These are phyloP conservation scores for Hawksworthiomyces lignivorus DNA, from an alignment of 2,329 filamentous ascomycete genomes.

Conservation along the genomic window DNA sequence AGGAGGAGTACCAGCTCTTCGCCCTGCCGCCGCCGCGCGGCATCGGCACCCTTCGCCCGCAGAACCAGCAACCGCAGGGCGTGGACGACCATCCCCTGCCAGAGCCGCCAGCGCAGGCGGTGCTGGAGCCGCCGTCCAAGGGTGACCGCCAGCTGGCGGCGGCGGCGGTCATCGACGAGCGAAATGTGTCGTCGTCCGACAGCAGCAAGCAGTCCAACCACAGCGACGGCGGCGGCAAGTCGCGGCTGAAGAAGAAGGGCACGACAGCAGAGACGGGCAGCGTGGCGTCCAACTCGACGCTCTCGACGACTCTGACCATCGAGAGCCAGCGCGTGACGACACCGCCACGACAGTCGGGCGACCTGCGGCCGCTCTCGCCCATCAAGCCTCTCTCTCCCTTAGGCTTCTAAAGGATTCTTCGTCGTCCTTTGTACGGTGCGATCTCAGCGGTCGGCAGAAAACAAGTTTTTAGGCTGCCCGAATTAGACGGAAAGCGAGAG, in stretches of 20 bases:
- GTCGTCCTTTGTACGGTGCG: too few species aligned
- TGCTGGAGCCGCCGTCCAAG: slow-evolving; percentile 16
- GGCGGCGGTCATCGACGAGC: slow-evolving; percentile 38
- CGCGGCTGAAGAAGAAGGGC: slow-evolving; percentile 37
- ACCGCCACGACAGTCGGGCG: slow-evolving; percentile 29
- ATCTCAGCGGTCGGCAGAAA: too few species aligned
- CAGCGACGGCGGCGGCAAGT: slow-evolving; percentile 22
- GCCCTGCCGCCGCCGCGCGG: slow-evolving; percentile 49
- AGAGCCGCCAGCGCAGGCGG: slow-evolving; percentile 3
- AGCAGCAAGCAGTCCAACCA: slow-evolving; percentile 47
- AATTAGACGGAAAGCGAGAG: too few species aligned
- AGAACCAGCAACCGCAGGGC: slow-evolving; percentile 10
- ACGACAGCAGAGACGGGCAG: slow-evolving; percentile 30
- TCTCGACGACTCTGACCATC: slow-evolving; percentile 39
- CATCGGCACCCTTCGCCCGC: slow-evolving; percentile 21
- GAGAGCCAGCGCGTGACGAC: slow-evolving; percentile 32
- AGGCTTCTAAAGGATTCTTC: slow-evolving; percentile 37
- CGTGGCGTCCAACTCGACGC: slow-evolving; percentile 34
- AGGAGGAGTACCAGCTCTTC: slow-evolving; percentile 57
- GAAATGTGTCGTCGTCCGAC: slow-evolving; percentile 57
- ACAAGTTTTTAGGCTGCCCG: too few species aligned
- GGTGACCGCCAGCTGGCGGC: slow-evolving; percentile 11
- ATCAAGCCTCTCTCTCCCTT: slow-evolving; percentile 60
- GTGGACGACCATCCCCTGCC: slow-evolving; percentile 1
- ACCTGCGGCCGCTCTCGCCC: slow-evolving; percentile 52